Evolutionary conservation across 768 basidiomycete species (phyloP), one percentile per base, ranked within the genome.

Genomic region (Rhodotorula kratochvilovae): DNA sequence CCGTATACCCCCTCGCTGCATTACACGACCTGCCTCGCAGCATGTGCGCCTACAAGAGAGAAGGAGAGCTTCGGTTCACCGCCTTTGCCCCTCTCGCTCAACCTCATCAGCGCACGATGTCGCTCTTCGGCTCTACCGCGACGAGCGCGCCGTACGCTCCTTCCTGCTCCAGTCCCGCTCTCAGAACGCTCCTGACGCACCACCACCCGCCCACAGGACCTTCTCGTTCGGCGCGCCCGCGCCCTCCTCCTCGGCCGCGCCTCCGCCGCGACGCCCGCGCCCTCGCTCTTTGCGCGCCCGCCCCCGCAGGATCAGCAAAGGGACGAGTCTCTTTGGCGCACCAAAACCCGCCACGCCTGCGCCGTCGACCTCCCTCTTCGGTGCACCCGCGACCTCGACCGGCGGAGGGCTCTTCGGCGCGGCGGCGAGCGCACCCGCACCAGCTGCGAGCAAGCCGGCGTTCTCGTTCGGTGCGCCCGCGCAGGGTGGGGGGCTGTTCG

Each of bases 381-480:
- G 67, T 35, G 31, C 60, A 19, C 13, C 50, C 35, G 3, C 61
- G 5, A 10, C 61, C 25, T 8, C 33, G 5, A 33, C 46, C 0
- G 55, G 39, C 6, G 62, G 62, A 33, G 45, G 56, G 11, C 54
- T 64, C 27, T 56, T 58, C 21, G 68, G 56, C n/a, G 29, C 33
- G 8, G 29, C 33, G 8, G 6, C 16, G 12, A 36, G 35, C 8
- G 46, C 53, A 6, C 21, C 36, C 1, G 8, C 54, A 0, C 33
- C 45, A 12, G 45, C 59, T 0, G 53, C 50, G 16, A 29, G 57
- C 21, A 66, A 66, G 35, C 63, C 69, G 1, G 45, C 69, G 3
- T 71, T 71, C 64, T 66, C 64, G 35, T 66, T 71, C 29, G 63
- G 69, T 15, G 25, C 66, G 2, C 51, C 53, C 4, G 33, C 55